Percentiles rank a stretch among this genome's conserved stretches.
Evolutionary conservation across 768 basidiomycete species (phyloP).

Genomic region (Obba rivulosa): DNA sequence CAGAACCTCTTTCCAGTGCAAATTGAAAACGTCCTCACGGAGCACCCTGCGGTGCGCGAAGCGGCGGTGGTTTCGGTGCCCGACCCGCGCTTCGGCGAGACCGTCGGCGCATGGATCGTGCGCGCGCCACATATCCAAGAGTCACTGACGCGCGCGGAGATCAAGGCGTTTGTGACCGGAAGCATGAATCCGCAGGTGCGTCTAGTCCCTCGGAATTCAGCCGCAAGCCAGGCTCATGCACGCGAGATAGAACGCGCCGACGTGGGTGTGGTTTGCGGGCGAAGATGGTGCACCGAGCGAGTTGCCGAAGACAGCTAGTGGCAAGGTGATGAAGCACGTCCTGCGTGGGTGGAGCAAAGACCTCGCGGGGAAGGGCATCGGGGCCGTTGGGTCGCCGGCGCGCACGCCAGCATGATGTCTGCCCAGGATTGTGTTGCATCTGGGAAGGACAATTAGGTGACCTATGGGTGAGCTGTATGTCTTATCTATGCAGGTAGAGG

Average conservation of each 20-base stretch:
- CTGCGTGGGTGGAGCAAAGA: constrained; percentile 64
- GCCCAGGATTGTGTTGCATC: too few species aligned
- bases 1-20: constrained; percentile 82
- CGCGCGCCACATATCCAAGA: constrained; percentile 30
- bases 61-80: constrained; percentile 73
- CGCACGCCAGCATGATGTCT: neutral
- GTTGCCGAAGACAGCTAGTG: constrained; percentile 81
- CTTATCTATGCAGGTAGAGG: too few species aligned
- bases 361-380: constrained; percentile 41
- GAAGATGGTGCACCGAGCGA: constrained; percentile 55
- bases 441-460: too few species aligned
- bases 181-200: constrained; percentile 78
- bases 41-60: constrained; percentile 54
- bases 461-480: too few species aligned
- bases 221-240: too few species aligned
- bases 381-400: constrained; percentile 16
- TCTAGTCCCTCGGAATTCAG: too few species aligned
- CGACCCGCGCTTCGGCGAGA: constrained; percentile 64
- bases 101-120: constrained; percentile 76
- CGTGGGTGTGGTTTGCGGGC: constrained; percentile 80
- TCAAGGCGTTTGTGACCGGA: constrained; percentile 47
- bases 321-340: constrained; percentile 82
- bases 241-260: constrained; percentile 76
- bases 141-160: constrained; percentile 35
- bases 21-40: constrained; percentile 70